Base-by-base conservation (phyloP, 192 early-diverging fungal species). In the Entrophospora sp. region DNA sequence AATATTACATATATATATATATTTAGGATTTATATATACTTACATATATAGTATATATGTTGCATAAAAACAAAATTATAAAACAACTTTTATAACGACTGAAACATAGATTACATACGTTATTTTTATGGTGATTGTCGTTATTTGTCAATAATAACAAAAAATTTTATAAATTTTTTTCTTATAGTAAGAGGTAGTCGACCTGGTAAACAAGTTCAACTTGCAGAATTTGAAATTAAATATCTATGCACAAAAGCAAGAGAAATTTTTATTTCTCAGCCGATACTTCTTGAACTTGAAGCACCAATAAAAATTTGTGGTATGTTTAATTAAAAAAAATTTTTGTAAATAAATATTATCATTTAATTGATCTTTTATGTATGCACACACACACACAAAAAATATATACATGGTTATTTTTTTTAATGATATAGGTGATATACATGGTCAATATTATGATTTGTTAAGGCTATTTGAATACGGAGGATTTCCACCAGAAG, bases 361-460 rank as follows among this genome's bases (percentile, higher is more conserved):
- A 44, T 37, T 37, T 68, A 30, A 13, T 34, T 32, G 14, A 64
- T 5, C 6, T 45, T 56, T 43, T 31, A 16, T 6, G 4, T 13
- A 20, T 46, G 16, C n/a, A n/a, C n/a, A n/a, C n/a, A n/a, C n/a
- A n/a, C n/a, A n/a, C n/a, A n/a, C n/a, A n/a, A n/a, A n/a, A n/a
- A n/a, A n/a, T n/a, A n/a, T n/a, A n/a, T n/a, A n/a, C n/a, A n/a
- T n/a, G n/a, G n/a, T 52, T 10, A 52, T 52, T 52, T 27, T 14
- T 60, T 2, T 70, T 5, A 42, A 24, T 5, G 22, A 36, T 42
- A 42, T 72, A 81, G 78, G 75, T 72, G 76, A 83, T 69, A 80
- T 97, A 72, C 95, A 97, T 69, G 95, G 95, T 28, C 95, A 97
- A 79, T 97, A 97, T 80, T 95, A 95, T 69, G 95, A 97, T 74